Evolutionary conservation across 257 asterid species (phyloP).

Genomic region (Linaria vulgaris): DNA sequence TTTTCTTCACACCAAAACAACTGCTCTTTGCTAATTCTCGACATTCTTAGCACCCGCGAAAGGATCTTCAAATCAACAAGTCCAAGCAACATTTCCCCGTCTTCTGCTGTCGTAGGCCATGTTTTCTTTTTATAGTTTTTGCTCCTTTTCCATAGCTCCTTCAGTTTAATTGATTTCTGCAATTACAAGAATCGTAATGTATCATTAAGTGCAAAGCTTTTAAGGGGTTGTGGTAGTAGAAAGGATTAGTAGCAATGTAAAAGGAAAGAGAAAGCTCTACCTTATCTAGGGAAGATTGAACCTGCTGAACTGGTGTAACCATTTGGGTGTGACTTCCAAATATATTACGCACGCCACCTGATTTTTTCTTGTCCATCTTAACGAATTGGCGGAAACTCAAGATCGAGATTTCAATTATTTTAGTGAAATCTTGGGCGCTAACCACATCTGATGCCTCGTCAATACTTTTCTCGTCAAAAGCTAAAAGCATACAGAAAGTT

Average conservation of each 20-base stretch:
- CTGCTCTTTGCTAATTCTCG: slow-evolving; percentile 61
- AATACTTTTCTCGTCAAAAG: slow-evolving; percentile 48
- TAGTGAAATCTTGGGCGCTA: slow-evolving; percentile 57
- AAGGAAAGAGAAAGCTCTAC: slow-evolving; percentile 31
- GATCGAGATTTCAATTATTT: slow-evolving; percentile 69
- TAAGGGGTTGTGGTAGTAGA: background rate
- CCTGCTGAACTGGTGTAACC: slow-evolving; percentile 72
- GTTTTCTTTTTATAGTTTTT: slow-evolving; percentile 61
- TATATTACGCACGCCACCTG: slow-evolving; percentile 45
- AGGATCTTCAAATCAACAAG: slow-evolving; percentile 65
- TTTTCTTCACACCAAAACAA: slow-evolving; percentile 86
- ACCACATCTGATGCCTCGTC: slow-evolving; percentile 55
- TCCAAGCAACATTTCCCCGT: slow-evolving; percentile 66
- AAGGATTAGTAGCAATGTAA: background rate
- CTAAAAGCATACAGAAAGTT: slow-evolving; percentile 37
- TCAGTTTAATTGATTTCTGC: slow-evolving; percentile 80
- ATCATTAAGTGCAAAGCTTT: background rate
- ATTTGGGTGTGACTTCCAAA: slow-evolving; percentile 65
- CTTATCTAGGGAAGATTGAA: slow-evolving; percentile 76
- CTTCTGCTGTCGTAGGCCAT: slow-evolving; percentile 60
- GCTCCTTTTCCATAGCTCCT: slow-evolving; percentile 68
- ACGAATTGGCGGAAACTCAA: slow-evolving; percentile 66
- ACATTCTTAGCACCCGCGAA: slow-evolving; percentile 63
- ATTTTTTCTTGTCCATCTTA: slow-evolving; percentile 74
- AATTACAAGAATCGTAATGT: slow-evolving; percentile 17